Evolutionary conservation across 768 basidiomycete genomes (phyloP).

Genomic region (Leccinum rimulosum): DNA sequence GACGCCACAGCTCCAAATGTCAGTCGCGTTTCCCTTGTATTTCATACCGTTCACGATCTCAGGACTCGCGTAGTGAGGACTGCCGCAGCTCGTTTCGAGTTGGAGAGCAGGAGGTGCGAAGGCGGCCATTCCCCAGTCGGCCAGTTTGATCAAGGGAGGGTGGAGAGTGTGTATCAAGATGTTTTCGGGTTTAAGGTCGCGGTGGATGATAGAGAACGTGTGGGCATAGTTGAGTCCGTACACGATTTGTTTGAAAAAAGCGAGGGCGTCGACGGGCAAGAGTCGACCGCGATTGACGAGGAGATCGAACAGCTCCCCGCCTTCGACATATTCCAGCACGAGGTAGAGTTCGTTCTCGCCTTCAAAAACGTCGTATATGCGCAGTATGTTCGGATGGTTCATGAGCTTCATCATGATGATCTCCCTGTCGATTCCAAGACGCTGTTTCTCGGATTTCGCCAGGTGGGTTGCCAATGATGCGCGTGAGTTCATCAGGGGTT

Average conservation of each 20-base stretch:
- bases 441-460: constrained; percentile 75
- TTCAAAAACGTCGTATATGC: constrained; percentile 94
- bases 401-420: constrained; percentile 99
- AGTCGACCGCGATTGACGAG: constrained; percentile 87
- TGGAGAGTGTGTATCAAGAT: constrained; percentile 83
- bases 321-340: constrained; percentile 92
- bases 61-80: constrained; percentile 95
- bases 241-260: constrained; percentile 94
- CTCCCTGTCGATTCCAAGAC: constrained; percentile 87
- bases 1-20: constrained; percentile 97
- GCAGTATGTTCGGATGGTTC: constrained; percentile 96
- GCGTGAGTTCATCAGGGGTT: constrained; percentile 72
- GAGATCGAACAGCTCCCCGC: constrained; percentile 96
- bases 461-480: constrained; percentile 62
- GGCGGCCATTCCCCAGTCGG: constrained; percentile 98
- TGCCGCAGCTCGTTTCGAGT: constrained; percentile 93
- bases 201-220: constrained; percentile 95
- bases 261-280: constrained; percentile 75
- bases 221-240: constrained; percentile 96
- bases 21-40: constrained; percentile 87
- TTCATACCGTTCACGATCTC: constrained; percentile 92
- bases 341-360: constrained; percentile 88
- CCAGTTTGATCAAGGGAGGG: constrained; percentile 88
- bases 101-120: constrained; percentile 83
- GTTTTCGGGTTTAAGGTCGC: constrained; percentile 98